A percentile compares a stretch with the other conserved stretches of the same genome.
Conservation (phyloP, 176 grass and related monocot genomes). For the Cymbopogon citratus region DNA sequence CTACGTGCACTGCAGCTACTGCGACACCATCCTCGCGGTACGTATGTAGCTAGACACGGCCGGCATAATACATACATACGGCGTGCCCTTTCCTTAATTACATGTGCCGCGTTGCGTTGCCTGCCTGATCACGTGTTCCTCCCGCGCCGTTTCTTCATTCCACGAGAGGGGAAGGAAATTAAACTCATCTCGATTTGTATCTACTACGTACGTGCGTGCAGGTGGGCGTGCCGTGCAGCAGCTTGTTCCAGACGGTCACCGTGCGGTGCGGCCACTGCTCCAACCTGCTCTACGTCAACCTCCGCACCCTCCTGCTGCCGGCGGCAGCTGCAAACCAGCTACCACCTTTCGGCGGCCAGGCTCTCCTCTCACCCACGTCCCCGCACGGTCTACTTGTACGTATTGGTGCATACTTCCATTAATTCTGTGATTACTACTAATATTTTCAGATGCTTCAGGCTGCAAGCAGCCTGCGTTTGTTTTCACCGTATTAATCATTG, state of each 20-base stretch:
- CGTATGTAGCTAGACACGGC: not conserved
- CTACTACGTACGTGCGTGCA: not conserved
- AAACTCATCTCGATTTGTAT: not conserved
- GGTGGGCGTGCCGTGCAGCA: slow-evolving; percentile 93
- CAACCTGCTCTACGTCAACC: slow-evolving; percentile 90
- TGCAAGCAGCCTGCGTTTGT: not conserved
- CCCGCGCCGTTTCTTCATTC: too few relatives aligned
- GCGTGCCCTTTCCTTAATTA: too few relatives aligned
- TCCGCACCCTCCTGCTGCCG: slow-evolving; percentile 65
- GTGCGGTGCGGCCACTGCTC: slow-evolving; percentile 92
- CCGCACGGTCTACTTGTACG: slow-evolving; percentile 60
- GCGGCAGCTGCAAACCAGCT: slow-evolving; percentile 52
- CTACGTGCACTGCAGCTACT: slow-evolving; percentile 99
- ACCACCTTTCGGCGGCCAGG: slow-evolving; percentile 48
- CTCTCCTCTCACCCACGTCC: slow-evolving; percentile 58
- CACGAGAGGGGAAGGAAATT: too few relatives aligned
- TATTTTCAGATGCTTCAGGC: not conserved
- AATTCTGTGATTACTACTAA: not conserved
- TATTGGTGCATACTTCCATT: too few relatives aligned
- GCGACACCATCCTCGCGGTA: slow-evolving; percentile 97
- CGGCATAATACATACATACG: too few relatives aligned
- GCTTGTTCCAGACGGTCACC: slow-evolving; percentile 85
- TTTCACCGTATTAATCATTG: not conserved
- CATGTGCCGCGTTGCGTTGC: too few relatives aligned
- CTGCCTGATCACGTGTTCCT: not conserved